Percentiles rank a stretch among this genome's conserved stretches.
These are phyloP conservation scores for Trichoderma orchidacearum DNA, from an alignment of 495 filamentous ascomycete genomes.

Conservation along the genomic window DNA sequence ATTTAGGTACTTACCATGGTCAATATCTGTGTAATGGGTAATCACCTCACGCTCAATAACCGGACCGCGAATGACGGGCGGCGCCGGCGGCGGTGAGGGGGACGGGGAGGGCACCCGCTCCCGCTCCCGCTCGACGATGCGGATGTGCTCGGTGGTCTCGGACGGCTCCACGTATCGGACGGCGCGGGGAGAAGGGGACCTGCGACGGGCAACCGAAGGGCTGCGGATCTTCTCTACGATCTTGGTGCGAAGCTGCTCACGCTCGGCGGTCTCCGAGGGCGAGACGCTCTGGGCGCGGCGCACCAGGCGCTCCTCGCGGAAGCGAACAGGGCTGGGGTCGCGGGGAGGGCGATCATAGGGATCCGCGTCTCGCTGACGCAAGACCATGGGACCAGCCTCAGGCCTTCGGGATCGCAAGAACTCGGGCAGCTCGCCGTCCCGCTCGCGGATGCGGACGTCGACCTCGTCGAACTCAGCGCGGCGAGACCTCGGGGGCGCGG, in stretches of 20 bases:
- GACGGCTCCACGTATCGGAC: slow-evolving; percentile 1
- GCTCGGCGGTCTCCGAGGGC: slow-evolving; percentile 10
- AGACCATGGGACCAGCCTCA: slow-evolving; percentile 23
- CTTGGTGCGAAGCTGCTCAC: slow-evolving; percentile 16
- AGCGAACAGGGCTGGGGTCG: slow-evolving; percentile 28
- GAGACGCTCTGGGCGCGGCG: slow-evolving; percentile 19
- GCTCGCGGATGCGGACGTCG: slow-evolving; percentile 21
- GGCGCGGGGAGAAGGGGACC: slow-evolving; percentile 8
- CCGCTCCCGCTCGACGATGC: slow-evolving; percentile 27
- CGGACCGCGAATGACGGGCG: slow-evolving; percentile 48
- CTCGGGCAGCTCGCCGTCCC: slow-evolving; percentile 18
- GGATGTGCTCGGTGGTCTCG: slow-evolving; percentile 10
- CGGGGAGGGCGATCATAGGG: slow-evolving; percentile 22
- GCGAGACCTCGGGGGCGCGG: slow-evolving; percentile 13
- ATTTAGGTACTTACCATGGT: slow-evolving; percentile 66
- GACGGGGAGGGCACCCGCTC: slow-evolving; percentile 31
- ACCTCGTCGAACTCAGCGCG: slow-evolving; percentile 24
- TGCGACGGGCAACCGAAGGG: slow-evolving; percentile 4
- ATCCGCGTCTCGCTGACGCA: slow-evolving; percentile 30
- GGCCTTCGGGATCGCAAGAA: slow-evolving; percentile 25
- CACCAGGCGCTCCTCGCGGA: slow-evolving; percentile 17
- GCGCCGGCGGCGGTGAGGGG: slow-evolving; percentile 36
- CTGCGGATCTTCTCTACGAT: slow-evolving; percentile 14
- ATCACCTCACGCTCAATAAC: slow-evolving; percentile 70
- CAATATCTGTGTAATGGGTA: slow-evolving; percentile 74